Evolutionary conservation across 176 grass and related monocot species (phyloP).

Genomic region (Phoenix dactylifera): DNA sequence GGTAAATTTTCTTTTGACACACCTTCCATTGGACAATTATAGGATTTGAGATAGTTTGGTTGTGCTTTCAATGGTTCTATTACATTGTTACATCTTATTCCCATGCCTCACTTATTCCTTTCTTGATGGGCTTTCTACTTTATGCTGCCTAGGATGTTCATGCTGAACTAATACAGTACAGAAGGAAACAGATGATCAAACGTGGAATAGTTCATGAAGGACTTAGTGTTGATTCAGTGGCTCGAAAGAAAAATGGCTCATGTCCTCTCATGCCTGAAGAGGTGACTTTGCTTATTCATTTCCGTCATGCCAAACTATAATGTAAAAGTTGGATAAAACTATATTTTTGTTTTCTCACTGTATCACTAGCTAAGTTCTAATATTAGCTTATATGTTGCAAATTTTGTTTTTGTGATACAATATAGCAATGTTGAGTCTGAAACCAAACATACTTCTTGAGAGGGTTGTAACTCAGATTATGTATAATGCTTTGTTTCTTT

Average conservation of each 20-base stretch:
- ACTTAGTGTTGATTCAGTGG: constrained; percentile 68
- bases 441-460: no score
- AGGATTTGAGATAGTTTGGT: no score
- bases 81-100: neutral
- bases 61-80: neutral
- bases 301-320: neutral
- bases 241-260: constrained; percentile 74
- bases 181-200: constrained; percentile 90
- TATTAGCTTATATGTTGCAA: no score
- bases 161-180: constrained; percentile 88
- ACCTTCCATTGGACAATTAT: no score
- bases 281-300: constrained; percentile 40
- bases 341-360: no score
- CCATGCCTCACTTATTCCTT: neutral
- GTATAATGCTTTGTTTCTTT: constrained; percentile 3
- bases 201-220: constrained; percentile 62
- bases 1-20: no score
- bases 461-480: no score
- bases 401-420: no score
- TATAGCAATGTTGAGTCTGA: no score
- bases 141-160: constrained; percentile 70
- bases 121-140: constrained; percentile 32
- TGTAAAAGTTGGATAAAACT: no score
- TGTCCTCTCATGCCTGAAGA: constrained; percentile 97
- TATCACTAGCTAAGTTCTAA: no score